Conservation (phyloP, 805 yeast genomes). For the Starmerella stigmatis region DNA sequence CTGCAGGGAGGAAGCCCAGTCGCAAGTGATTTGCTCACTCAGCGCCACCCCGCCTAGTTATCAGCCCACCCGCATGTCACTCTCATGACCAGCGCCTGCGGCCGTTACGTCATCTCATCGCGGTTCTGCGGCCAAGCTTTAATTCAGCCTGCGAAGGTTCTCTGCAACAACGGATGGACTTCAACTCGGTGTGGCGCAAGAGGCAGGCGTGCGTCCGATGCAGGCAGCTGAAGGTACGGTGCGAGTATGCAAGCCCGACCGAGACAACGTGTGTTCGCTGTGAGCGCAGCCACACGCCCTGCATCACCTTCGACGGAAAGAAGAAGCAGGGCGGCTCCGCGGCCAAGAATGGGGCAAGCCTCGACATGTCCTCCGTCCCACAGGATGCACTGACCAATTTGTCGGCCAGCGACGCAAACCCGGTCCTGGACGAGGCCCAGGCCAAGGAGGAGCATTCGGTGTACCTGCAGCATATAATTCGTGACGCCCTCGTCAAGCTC, state of each 20-base stretch:
- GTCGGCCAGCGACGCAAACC: neutral
- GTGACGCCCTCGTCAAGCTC: slow-evolving; percentile 21
- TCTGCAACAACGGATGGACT: slow-evolving; percentile 7
- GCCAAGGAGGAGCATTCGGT: slow-evolving; percentile 16
- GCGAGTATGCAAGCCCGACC: slow-evolving; percentile 26
- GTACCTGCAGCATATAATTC: slow-evolving; percentile 19
- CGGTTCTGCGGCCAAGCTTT: no score
- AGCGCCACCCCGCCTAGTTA: no score
- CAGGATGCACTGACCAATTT: neutral
- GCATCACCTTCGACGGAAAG: slow-evolving; percentile 16
- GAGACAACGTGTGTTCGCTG: slow-evolving; percentile 25
- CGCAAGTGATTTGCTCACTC: no score
- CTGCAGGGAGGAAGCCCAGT: no score
- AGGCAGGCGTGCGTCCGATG: slow-evolving; percentile 27
- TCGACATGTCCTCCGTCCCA: no score
- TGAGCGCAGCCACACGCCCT: slow-evolving; percentile 15
- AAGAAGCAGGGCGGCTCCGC: slow-evolving; percentile 6
- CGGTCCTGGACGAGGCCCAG: neutral
- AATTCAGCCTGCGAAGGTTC: neutral
- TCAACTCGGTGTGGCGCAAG: slow-evolving; percentile 24
- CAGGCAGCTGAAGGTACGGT: slow-evolving; percentile 27
- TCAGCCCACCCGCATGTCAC: no score
- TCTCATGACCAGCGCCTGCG: no score
- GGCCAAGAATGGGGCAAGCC: neutral
- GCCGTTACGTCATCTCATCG: neutral